These are phyloP conservation scores for Hydrangea macrophylla DNA, from an alignment of 148 eudicot genomes.

Conservation along the genomic window DNA sequence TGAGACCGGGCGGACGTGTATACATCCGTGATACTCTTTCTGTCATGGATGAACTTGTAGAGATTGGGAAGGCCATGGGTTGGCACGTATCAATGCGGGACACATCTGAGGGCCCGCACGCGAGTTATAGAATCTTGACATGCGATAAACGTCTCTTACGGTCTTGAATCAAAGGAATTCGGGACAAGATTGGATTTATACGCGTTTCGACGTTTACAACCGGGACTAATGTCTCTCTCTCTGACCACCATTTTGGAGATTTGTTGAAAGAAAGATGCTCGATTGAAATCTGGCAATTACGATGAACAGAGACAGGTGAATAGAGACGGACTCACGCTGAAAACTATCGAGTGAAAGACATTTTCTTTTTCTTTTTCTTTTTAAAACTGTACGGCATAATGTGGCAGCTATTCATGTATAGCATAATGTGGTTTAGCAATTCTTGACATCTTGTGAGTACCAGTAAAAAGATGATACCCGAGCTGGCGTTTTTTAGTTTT, in stretches of 20 bases:
- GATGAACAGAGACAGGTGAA: too few relatives aligned
- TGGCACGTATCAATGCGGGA: constrained; percentile 77
- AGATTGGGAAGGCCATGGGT: constrained; percentile 80
- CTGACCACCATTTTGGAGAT: not conserved
- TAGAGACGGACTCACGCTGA: not conserved
- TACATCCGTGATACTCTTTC: constrained; percentile 79
- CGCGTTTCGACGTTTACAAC: not conserved
- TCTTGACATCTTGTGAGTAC: not conserved
- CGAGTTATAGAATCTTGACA: constrained; percentile 69
- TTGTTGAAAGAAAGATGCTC: not conserved
- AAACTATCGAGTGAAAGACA: not conserved
- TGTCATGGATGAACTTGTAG: constrained; percentile 71
- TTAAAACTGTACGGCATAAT: not conserved
- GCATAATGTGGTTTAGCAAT: not conserved
- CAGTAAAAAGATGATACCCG: not conserved
- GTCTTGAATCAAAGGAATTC: constrained; percentile 12
- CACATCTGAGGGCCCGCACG: constrained; percentile 95
- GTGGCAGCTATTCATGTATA: constrained; percentile 3
- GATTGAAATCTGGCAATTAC: not conserved
- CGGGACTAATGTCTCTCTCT: not conserved
- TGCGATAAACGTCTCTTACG: constrained; percentile 55
- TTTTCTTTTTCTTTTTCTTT: too few relatives aligned
- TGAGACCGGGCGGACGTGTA: constrained; percentile 90
- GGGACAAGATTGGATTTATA: not conserved
- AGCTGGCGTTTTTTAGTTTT: not conserved